phyloP scores from a whole-genome alignment of 352 stramenopile genomes.

The Phytophthora syringae region DNA sequence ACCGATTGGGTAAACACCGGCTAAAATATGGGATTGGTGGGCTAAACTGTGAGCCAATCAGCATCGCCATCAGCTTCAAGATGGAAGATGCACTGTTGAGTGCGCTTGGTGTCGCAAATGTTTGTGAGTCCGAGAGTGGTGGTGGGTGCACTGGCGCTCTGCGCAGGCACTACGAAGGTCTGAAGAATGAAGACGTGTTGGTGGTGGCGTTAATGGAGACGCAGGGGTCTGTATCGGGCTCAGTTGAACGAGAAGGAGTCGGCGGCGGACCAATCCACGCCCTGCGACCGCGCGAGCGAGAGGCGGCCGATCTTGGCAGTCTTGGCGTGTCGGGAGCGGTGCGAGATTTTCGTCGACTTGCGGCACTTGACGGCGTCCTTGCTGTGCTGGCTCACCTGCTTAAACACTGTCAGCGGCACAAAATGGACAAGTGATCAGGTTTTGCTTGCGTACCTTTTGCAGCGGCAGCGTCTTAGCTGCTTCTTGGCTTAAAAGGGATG shows the following conservation, averaged over 20 bases:
- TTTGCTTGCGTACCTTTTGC: slow-evolving; percentile 27
- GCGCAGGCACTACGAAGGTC: neutral
- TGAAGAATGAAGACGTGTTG: slow-evolving; percentile 16
- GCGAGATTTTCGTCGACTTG: slow-evolving; percentile 22
- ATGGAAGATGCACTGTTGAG: slow-evolving; percentile 7
- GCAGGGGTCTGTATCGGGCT: slow-evolving; percentile 4
- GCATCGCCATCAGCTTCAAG: neutral
- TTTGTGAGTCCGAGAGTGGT: too few relatives aligned
- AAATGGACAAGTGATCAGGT: neutral
- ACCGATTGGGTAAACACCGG: slow-evolving; percentile 18
- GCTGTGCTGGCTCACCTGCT: slow-evolving; percentile 13
- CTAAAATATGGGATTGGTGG: slow-evolving; percentile 16
- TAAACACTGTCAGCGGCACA: slow-evolving; percentile 3
- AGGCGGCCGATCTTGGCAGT: slow-evolving; percentile 15
- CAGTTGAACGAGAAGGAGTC: slow-evolving; percentile 55
- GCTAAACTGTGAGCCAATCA: neutral
- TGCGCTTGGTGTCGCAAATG: slow-evolving; percentile 16
- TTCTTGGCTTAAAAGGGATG: slow-evolving; percentile 4
- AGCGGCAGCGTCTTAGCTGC: slow-evolving; percentile 6
- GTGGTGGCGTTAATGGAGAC: slow-evolving; percentile 5
- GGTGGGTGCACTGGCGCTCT: neutral
- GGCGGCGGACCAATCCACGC: slow-evolving; percentile 42
- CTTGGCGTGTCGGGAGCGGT: slow-evolving; percentile 26
- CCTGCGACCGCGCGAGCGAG: slow-evolving; percentile 27
- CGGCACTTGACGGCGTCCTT: slow-evolving; percentile 27